phyloP scores from a whole-genome alignment of 768 basidiomycete genomes.

The Paxillus rubicundulus region DNA sequence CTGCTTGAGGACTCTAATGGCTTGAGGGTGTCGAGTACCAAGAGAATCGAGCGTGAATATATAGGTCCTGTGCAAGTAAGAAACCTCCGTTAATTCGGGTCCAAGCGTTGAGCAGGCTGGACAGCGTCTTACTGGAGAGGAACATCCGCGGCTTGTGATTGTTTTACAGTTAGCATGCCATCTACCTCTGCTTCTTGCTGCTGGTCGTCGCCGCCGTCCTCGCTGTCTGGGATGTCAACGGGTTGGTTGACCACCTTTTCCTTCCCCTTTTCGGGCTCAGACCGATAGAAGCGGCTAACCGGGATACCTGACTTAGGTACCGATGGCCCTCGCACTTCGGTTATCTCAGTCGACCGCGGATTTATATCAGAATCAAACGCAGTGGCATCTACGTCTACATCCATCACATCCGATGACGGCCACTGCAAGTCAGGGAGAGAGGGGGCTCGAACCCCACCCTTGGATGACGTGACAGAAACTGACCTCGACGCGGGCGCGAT shows the following conservation, averaged over 20 bases:
- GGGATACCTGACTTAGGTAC: conserved; percentile 16
- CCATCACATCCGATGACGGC: conserved; percentile 26
- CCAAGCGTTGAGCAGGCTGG: neutral
- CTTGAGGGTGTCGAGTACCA: conserved; percentile 66
- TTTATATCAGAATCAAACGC: neutral
- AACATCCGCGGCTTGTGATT: conserved; percentile 10
- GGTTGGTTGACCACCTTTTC: neutral
- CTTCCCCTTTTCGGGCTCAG: conserved; percentile 1
- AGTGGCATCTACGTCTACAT: conserved; percentile 18
- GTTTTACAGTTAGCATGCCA: conserved; percentile 27
- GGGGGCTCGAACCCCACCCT: conserved; percentile 9
- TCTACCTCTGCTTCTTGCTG: conserved; percentile 33
- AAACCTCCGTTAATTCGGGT: neutral
- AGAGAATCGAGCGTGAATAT: conserved; percentile 93
- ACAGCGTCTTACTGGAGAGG: conserved; percentile 21
- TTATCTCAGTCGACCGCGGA: neutral
- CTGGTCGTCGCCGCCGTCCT: conserved; percentile 28
- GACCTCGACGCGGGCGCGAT: conserved; percentile 8
- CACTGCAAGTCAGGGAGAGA: conserved; percentile 15
- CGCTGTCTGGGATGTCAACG: conserved; percentile 16
- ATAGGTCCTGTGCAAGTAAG: conserved; percentile 50
- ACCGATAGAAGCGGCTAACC: conserved; percentile 22
- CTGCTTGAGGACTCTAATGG: conserved; percentile 51
- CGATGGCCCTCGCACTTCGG: neutral
- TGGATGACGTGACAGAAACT: conserved; percentile 6